Evolutionary conservation across 805 yeast genomes (phyloP), one percentile per base, ranked within the genome.

Genomic region (Ogataea pini): DNA sequence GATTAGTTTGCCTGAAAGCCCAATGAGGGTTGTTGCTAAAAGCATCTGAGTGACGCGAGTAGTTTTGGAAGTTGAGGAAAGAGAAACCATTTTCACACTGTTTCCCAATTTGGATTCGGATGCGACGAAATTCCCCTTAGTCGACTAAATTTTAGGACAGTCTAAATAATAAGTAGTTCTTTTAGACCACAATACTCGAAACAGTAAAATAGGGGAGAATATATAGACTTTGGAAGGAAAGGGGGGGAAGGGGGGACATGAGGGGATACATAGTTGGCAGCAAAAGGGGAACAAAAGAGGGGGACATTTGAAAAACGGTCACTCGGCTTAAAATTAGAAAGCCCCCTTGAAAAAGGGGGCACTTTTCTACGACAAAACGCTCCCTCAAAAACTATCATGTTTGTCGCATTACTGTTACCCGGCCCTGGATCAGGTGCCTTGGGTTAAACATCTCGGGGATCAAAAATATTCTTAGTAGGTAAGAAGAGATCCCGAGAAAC

Each of bases 1-100:
- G 42, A 58, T 49, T 14, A 49, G 31, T 29, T 54, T 58, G 5
- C 55, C 52, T 2, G 60, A 56, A 1, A 56, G 31, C 1, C 60
- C 61, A 10, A 56, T 27, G 9, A 56, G 48, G 19, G 51, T 40
- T 3, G 42, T 39, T 25, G 54, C 46, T 13, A 56, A 16, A 7
- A 47, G 40, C 36, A 54, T 4, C 27, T 56, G 60, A 4, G 42
- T 27, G 25, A 36, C 32, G 17, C 49, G 40, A 18, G 42, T 29
- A 12, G 40, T 40, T 7, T 20, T 51, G 4, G 55, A 42, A 12
- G 55, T 48, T 27, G 55, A 43, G 16, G 42, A 44, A n/a, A 45
- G 27, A 7, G 36, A 36, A 8, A 34, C 41, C 47, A 36, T 29
- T 22, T 13, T 36, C 4, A 13, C 7, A 24, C 9, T 24, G 9